Evolutionary conservation across 805 yeast species (phyloP), one percentile per base, ranked within the genome.

Genomic region (Candida sonorensis): DNA sequence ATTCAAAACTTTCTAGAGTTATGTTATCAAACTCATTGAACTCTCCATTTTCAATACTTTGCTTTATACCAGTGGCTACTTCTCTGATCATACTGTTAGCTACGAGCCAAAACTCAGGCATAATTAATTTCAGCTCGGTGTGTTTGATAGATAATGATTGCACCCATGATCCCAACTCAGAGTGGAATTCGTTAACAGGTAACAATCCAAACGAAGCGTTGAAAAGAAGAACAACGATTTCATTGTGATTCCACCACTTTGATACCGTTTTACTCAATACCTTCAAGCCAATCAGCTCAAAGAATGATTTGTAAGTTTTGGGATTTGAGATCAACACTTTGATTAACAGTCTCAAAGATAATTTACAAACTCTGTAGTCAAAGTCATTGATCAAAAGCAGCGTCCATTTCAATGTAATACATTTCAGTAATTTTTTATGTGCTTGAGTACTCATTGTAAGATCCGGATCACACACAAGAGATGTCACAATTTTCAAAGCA

Each of bases 331-430:
- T 51, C 12, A 82, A 54, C 4, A 77, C 51, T 34, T 66, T 66
- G 5, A 77, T 57, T 13, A 83, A 50, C 10, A 83, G 51, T 16
- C 45, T 33, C 18, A 72, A 41, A 0, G 69, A 67, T 37, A 63
- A 45, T 18, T 51, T 47, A 4, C 59, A 60, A 4, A 69, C 67
- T 29, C 57, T 49, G 19, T 62, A 40, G 32, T 64, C 46, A 6
- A 48, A 44, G 37, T 63, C 63, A 32, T 71, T 56, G 10, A 81
- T 48, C 10, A 81, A 50, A 9, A 82, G 56, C 8, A 82, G 46
- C 3, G 72, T 59, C 81, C 88, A 78, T 46, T 79, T 81, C 5
- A 78, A 64, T 1, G 84, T 71, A 2, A 83, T 62, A 0, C 79
- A 62, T 28, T 76, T 67, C 2, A 65, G 69, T 44, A 55, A 66